phyloP scores from a whole-genome alignment of 2,329 filamentous ascomycete species.

The Colletotrichum spinosum region DNA sequence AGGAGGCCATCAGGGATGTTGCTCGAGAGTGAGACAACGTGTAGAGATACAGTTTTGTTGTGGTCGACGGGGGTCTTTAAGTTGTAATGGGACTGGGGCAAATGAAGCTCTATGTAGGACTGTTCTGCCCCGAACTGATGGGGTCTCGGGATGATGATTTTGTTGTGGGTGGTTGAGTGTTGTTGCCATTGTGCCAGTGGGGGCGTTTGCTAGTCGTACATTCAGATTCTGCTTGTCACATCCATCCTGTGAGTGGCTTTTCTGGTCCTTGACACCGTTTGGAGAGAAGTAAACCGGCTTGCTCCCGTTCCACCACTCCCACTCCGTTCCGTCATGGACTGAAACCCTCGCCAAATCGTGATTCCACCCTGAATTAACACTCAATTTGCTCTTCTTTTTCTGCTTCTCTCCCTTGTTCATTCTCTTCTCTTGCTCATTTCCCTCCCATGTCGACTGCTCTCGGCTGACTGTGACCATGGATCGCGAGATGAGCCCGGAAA shows the following conservation, averaged over 20 bases:
- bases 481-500: background rate
- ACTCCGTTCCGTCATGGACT: background rate
- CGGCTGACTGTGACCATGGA: background rate
- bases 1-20: background rate
- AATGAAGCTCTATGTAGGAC: background rate
- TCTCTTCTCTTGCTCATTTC: background rate
- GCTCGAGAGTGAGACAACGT: background rate
- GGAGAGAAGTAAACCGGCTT: background rate
- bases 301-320: background rate
- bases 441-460: background rate
- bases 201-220: background rate
- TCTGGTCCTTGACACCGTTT: background rate
- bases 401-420: background rate
- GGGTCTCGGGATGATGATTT: background rate
- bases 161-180: background rate
- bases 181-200: background rate
- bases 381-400: background rate
- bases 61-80: background rate
- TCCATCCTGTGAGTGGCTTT: background rate
- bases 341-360: background rate
- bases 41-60: background rate
- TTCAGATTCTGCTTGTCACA: background rate
- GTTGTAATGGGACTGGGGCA: background rate
- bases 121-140: background rate
- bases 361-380: background rate